These are phyloP conservation scores for Isabelozyma gotoi DNA, from an alignment of 805 yeast genomes.

Conservation along the genomic window DNA sequence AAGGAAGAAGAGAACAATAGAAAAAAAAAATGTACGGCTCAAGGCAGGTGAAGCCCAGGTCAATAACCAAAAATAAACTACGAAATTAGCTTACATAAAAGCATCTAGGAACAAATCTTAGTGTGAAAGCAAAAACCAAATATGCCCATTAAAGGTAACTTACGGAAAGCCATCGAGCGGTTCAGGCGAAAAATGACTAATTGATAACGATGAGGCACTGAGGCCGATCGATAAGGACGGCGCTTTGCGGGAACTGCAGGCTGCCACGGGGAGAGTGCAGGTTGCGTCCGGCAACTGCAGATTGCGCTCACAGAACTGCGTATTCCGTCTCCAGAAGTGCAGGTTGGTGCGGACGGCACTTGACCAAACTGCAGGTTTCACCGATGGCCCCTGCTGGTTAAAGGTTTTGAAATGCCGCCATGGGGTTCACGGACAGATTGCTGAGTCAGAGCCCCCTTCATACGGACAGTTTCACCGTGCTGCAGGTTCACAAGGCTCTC, in stretches of 20 bases:
- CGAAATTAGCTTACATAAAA: neutral
- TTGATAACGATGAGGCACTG: neutral
- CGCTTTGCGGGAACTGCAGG: too few relatives aligned
- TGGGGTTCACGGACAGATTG: too few relatives aligned
- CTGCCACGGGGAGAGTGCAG: neutral
- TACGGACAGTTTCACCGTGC: too few relatives aligned
- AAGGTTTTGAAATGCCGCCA: too few relatives aligned
- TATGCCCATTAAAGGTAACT: neutral
- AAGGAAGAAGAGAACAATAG: too few relatives aligned
- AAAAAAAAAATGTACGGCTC: neutral
- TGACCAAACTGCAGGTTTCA: too few relatives aligned
- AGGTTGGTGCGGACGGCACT: too few relatives aligned
- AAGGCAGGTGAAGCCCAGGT: neutral
- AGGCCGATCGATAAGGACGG: neutral
- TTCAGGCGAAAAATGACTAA: neutral
- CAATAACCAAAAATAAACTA: neutral
- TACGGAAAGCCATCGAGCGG: neutral
- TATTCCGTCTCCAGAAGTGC: too few relatives aligned
- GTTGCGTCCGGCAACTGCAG: neutral
- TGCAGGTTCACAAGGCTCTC: too few relatives aligned
- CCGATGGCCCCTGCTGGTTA: too few relatives aligned
- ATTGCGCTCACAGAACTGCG: neutral
- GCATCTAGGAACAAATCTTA: neutral
- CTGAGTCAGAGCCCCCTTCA: too few relatives aligned
- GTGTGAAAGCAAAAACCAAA: neutral